Base-by-base conservation (phyloP, 768 basidiomycete genomes). In the Russula foetens region DNA sequence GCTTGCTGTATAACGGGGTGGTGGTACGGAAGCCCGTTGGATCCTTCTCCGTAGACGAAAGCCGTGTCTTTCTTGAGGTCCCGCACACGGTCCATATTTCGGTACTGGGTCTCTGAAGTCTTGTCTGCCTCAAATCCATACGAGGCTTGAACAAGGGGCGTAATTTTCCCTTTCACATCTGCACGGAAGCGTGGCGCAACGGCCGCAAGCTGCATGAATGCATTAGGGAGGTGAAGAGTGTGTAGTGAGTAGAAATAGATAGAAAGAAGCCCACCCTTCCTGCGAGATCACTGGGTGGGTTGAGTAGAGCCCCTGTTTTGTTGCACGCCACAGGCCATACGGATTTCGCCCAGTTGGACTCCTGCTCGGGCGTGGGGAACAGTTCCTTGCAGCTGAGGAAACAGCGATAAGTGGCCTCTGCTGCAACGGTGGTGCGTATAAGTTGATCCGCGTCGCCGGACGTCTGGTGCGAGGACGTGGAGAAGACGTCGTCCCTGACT, bases 241-340 rank as follows among this genome's bases (percentile, higher is more conserved):
- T 9, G 12, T 11, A 43, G 39, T 7, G n/a, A n/a, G n/a, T n/a
- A n/a, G n/a, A n/a, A n/a, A n/a, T n/a, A n/a, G n/a, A n/a, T 9
- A 19, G 23, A 12, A 11, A 1, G 29, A 35, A 35, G 41, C 50
- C 26, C 28, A 59, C 58, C 38, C 44, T 47, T 23, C 41, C 52
- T 15, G 15, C n/a, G 38, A 59, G 44, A 23, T 59, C 52, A 38
- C 28, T 21, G 1, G 51, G 51, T 11, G 23, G n/a, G 21, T 0
- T 8, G n/a, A 29, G 17, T 47, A 8, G 26, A 12, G 45, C 29
- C 17, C 51, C 51, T 14, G 45, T 23, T 45, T 46, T 59, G n/a
- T 11, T 59, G 35, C 44, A 59, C 4, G 58, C 58, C 9, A 53
- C 31, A 11, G 45, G 51, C 58, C 58, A 59, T 15, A 53, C 51